A percentile compares a stretch with the other conserved stretches of the same genome.
phyloP scores from a whole-genome alignment of 2,329 filamentous ascomycete species.

The Scortechinia acanthostroma region DNA sequence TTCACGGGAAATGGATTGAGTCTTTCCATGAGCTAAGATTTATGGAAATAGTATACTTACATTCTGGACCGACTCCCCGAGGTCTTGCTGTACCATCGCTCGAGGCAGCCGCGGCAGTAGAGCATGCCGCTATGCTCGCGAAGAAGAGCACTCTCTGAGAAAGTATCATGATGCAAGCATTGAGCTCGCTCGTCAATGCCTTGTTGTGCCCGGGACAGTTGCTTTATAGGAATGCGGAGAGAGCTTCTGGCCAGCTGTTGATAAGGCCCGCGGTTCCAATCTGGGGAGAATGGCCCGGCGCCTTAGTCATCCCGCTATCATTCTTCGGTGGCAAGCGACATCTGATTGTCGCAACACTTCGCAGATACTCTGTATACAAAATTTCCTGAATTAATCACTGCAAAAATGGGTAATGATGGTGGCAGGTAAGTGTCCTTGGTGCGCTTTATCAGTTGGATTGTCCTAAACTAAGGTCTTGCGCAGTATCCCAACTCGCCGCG shows the following conservation, averaged over 20 bases:
- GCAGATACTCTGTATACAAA: no score
- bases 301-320: neutral
- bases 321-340: neutral
- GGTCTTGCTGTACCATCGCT: neutral
- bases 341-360: no score
- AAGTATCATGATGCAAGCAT: neutral
- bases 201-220: neutral
- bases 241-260: constrained; percentile 2
- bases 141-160: neutral
- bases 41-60: neutral
- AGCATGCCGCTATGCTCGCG: neutral
- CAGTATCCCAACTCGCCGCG: constrained; percentile 79
- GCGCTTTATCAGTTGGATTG: neutral
- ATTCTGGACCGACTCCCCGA: neutral
- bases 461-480: neutral
- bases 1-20: neutral
- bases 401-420: constrained; percentile 91
- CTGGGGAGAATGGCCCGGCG: neutral
- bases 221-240: neutral
- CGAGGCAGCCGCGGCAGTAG: neutral
- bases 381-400: neutral
- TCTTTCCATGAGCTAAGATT: no score
- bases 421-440: constrained; percentile 47
- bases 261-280: neutral
- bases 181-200: neutral